A percentile compares a stretch with the other conserved stretches of the same genome.
Conservation (phyloP, 1,284 basidiomycete genomes). For the Mycosarcoma mackinlayi region DNA sequence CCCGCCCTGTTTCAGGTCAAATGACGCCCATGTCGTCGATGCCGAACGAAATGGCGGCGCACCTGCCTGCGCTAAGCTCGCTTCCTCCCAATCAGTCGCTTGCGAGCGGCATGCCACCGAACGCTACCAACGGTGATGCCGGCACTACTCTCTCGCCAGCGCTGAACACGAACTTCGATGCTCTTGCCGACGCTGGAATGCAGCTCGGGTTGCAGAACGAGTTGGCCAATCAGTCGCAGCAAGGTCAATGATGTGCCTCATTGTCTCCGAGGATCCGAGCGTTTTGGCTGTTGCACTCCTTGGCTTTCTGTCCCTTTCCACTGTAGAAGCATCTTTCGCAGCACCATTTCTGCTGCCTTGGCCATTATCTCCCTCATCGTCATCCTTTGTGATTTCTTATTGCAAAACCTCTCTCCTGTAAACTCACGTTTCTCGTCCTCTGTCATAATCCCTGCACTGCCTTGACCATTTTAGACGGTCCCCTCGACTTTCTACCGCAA, state of each 20-base stretch:
- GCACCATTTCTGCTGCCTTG: no score
- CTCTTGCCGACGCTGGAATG: conserved; percentile 25
- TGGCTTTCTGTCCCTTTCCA: no score
- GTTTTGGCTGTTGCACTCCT: no score
- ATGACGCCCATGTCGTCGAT: conserved; percentile 57
- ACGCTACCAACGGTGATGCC: conserved; percentile 16
- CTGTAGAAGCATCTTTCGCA: no score
- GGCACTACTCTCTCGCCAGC: conserved; percentile 34
- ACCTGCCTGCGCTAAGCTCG: conserved; percentile 44
- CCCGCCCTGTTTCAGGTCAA: conserved; percentile 40
- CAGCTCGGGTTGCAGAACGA: conserved; percentile 20
- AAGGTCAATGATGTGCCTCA: conserved; percentile 4
- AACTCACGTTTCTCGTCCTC: conserved; percentile 1
- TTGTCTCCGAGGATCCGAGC: no score
- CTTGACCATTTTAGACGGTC: neutral
- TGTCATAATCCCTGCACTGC: neutral
- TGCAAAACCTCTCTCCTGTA: conserved; percentile 1
- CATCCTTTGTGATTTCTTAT: no score
- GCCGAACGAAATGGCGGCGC: conserved; percentile 52
- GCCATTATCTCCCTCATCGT: no score
- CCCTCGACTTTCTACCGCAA: no score
- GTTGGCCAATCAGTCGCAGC: conserved; percentile 9
- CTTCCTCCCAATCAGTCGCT: conserved; percentile 29
- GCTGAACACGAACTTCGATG: conserved; percentile 31
- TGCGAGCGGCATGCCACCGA: conserved; percentile 32